Evolutionary conservation across 768 basidiomycete genomes (phyloP), one percentile per base, ranked within the genome.

Genomic region (Clathrus columnatus): DNA sequence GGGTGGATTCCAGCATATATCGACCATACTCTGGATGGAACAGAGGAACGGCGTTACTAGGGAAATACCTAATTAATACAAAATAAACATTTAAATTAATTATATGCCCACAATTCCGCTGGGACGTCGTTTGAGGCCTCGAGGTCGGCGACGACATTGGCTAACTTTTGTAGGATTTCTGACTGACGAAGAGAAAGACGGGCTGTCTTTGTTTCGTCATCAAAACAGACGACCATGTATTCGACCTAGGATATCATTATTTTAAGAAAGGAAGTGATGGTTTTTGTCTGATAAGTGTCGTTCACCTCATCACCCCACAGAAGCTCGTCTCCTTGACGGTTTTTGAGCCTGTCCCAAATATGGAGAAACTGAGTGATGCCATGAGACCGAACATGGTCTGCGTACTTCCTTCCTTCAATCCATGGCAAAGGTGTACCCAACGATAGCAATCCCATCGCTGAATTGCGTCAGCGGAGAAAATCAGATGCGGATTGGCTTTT

Each of bases 1-100:
- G 96, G 0, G 95, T 99, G 2, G 92, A 92, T 68, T 99, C 96
- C 51, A 99, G 78, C 96, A 99, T 99, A 73, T 90, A 98, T 36
- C 94, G 81, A 41, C 96, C 96, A 72, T 97, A 99, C 70, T 99
- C 96, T 17, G 95, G 95, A 66, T 98, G 96, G 65, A 94, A 98
- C 11, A 85, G 87, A 1, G 96, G 96, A 23, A 91, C 80, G 2
- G 83, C 75, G 44, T 83, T 72, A 32, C 87, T 91, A 57, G 46
- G 45, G 29, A 52, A 7, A 48, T 60, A 49, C 11, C 47, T 62
- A 11, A 26, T 46, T 26, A 3, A 47, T 4, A 23, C 44, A 27
- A 23, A 36, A 54, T 48, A 18, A 28, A 51, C 26, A 14, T 28
- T n/a, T 29, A 52, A 23, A 28, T 32, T 10, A 45, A 42, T 47